Conservation (phyloP, 306 rosid genomes). For the Gleditsia sinensis region DNA sequence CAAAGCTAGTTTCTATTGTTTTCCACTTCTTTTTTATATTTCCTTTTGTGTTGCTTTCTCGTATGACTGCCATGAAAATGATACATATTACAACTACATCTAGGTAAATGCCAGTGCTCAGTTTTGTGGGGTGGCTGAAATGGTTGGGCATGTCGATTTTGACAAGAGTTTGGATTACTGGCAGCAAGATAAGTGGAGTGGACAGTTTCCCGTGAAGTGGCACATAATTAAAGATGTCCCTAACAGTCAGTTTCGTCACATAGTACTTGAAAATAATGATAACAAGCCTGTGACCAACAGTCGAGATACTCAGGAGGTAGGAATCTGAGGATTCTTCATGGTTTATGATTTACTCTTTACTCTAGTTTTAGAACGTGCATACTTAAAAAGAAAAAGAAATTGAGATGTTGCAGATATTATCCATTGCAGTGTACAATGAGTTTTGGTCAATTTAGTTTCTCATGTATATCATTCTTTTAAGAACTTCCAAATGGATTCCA, state of each 20-base stretch:
- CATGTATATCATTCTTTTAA: background rate
- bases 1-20: background rate
- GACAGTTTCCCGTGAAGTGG: conserved; percentile 89
- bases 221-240: conserved; percentile 82
- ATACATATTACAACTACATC: conserved; percentile 17
- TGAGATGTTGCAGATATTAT: background rate
- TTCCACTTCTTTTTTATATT: background rate
- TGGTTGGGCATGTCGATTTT: conserved; percentile 84
- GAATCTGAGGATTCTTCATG: conserved; percentile 24
- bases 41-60: conserved; percentile 24
- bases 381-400: background rate
- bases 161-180: conserved; percentile 81
- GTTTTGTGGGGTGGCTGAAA: conserved; percentile 92
- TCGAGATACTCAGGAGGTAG: conserved; percentile 90
- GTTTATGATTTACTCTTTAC: conserved; percentile 11
- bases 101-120: conserved; percentile 94
- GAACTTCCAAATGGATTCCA: background rate
- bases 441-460: background rate
- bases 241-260: conserved; percentile 83
- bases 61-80: background rate
- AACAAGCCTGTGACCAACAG: conserved; percentile 92
- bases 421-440: background rate
- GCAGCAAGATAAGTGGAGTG: conserved; percentile 95
- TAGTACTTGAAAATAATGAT: conserved; percentile 80
- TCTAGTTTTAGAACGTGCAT: background rate